A percentile compares a stretch with the other conserved stretches of the same genome.
Conservation (phyloP, 2,329 filamentous ascomycete species). For the Trichoderma atroviride region DNA sequence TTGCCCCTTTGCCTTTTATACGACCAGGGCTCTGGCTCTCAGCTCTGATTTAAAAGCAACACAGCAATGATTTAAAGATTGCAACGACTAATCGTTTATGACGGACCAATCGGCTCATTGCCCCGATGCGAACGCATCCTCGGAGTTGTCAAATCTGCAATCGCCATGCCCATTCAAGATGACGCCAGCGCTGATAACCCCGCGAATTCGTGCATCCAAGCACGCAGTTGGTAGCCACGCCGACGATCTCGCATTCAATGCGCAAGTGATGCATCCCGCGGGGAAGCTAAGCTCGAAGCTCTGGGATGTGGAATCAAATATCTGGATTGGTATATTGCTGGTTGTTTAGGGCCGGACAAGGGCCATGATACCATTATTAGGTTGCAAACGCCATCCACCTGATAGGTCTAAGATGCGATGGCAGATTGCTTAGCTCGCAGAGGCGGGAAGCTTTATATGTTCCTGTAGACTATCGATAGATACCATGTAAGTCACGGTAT, state of each 20-base stretch:
- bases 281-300: background rate
- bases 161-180: slow-evolving; percentile 22
- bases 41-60: background rate
- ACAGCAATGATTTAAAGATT: background rate
- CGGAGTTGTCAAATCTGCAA: background rate
- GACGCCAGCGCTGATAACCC: slow-evolving; percentile 16
- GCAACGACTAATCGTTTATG: background rate
- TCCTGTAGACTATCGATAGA: background rate
- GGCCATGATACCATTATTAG: slow-evolving; percentile 25
- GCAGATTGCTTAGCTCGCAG: background rate
- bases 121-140: background rate
- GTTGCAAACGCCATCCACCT: slow-evolving; percentile 23
- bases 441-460: background rate
- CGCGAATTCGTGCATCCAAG: background rate
- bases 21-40: background rate
- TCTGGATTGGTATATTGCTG: background rate
- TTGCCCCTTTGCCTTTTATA: background rate
- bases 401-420: background rate
- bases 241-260: background rate
- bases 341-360: background rate
- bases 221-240: background rate
- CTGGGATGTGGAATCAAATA: slow-evolving; percentile 12
- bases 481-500: background rate
- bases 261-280: background rate
- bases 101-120: background rate